Percentiles rank a stretch among this genome's conserved stretches.
These are phyloP conservation scores for Hyaloperonospora brassicae DNA, from an alignment of 352 stramenopile genomes.

Conservation along the genomic window DNA sequence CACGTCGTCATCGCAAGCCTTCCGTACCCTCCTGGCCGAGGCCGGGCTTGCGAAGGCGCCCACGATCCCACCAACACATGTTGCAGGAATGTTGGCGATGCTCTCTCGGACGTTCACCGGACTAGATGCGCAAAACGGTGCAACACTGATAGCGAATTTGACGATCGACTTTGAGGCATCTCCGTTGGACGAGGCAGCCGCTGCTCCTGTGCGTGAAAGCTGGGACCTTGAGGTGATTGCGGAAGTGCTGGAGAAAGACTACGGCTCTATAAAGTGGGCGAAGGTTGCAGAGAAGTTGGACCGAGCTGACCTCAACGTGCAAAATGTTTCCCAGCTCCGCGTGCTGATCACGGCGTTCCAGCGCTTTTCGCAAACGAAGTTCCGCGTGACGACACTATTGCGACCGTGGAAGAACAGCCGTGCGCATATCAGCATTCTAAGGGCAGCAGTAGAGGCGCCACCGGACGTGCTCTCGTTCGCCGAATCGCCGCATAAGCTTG, in stretches of 20 bases:
- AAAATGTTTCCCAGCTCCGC: slow-evolving; percentile 53
- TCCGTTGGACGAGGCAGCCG: slow-evolving; percentile 21
- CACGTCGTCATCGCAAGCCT: slow-evolving; percentile 66
- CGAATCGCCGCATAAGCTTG: slow-evolving; percentile 72
- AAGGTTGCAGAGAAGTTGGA: slow-evolving; percentile 85
- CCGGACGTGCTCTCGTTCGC: slow-evolving; percentile 73
- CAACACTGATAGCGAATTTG: slow-evolving; percentile 73
- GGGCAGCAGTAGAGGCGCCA: slow-evolving; percentile 71
- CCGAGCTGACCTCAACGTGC: slow-evolving; percentile 59
- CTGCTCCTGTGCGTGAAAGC: slow-evolving; percentile 31
- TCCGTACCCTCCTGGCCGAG: slow-evolving; percentile 78
- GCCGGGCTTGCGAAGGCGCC: slow-evolving; percentile 70
- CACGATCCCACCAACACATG: slow-evolving; percentile 77
- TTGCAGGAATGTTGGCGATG: slow-evolving; percentile 86
- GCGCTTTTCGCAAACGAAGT: slow-evolving; percentile 74
- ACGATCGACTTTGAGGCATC: slow-evolving; percentile 66
- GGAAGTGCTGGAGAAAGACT: slow-evolving; percentile 79
- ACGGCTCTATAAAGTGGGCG: slow-evolving; percentile 74
- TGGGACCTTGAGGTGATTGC: slow-evolving; percentile 85
- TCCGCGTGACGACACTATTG: slow-evolving; percentile 60
- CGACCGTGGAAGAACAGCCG: slow-evolving; percentile 73
- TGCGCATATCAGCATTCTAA: slow-evolving; percentile 69
- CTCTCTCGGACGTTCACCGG: slow-evolving; percentile 71
- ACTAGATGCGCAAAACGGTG: slow-evolving; percentile 54
- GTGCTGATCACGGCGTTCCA: slow-evolving; percentile 76